Conservation (phyloP, 108 stramenopile genomes). For the Skeletonema marinoi region DNA sequence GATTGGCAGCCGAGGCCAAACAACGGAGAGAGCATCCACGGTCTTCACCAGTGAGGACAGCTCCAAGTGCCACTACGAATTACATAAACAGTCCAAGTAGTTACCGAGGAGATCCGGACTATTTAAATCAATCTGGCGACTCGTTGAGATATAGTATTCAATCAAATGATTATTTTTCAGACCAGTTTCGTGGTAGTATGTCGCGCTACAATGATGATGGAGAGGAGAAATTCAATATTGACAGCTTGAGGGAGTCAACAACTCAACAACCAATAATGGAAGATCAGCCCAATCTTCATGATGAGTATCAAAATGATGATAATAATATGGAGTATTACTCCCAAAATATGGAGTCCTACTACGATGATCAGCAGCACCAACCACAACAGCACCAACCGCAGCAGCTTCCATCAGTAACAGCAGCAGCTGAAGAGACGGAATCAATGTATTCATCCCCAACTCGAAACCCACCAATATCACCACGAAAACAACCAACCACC, state of each 20-base stretch:
- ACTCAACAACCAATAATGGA: neutral
- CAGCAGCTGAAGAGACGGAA: neutral
- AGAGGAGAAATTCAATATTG: neutral
- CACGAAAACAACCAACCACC: constrained; percentile 11
- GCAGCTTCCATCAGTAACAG: constrained; percentile 9
- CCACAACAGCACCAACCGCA: neutral
- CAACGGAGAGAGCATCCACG: constrained; percentile 33
- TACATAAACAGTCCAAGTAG: neutral
- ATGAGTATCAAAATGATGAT: neutral
- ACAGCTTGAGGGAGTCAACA: neutral
- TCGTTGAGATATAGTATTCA: neutral
- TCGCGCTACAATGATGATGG: neutral
- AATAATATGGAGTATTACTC: neutral
- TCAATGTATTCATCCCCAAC: neutral
- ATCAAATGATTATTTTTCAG: neutral
- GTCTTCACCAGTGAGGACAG: neutral
- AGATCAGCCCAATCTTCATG: neutral
- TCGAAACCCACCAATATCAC: constrained; percentile 7
- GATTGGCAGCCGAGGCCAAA: constrained; percentile 40
- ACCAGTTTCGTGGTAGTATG: neutral
- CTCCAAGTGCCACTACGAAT: neutral
- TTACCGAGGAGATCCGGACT: neutral
- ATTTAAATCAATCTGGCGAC: neutral
- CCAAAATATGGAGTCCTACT: constrained; percentile 20
- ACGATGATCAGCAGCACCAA: neutral